Evolutionary conservation across 257 asterid genomes (phyloP).

Genomic region (Capsicum rhomboideum): DNA sequence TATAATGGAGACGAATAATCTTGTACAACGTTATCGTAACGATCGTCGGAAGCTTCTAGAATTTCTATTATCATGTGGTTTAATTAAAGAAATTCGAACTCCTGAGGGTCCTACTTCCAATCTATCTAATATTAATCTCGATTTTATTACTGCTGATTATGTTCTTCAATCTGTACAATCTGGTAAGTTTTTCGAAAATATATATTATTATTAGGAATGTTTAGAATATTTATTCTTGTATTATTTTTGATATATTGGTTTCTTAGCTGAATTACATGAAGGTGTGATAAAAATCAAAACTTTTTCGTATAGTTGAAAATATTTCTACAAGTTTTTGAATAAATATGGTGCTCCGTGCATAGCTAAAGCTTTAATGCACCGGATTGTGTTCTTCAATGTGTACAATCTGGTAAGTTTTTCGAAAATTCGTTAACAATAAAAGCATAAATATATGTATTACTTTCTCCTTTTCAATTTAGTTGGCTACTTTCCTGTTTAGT

Average conservation of each 20-base stretch:
- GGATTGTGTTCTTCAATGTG: no score
- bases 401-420: no score
- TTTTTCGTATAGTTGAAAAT: not conserved
- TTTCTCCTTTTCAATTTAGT: not conserved
- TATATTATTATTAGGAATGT: not conserved
- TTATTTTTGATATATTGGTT: not conserved
- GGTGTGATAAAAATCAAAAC: not conserved
- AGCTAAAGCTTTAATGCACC: no score
- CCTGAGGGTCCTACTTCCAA: conserved; percentile 44
- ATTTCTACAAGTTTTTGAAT: not conserved
- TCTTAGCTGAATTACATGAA: not conserved
- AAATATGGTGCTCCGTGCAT: no score
- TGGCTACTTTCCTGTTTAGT: not conserved
- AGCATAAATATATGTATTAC: no score
- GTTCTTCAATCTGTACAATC: conserved; percentile 68
- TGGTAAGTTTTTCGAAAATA: conserved; percentile 19
- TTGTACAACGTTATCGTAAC: conserved; percentile 54
- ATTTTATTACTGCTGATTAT: conserved; percentile 62
- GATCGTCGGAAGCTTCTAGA: conserved; percentile 97
- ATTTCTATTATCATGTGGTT: conserved; percentile 53
- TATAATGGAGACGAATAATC: conserved; percentile 17
- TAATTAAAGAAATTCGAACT: conserved; percentile 44
- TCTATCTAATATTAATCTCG: conserved; percentile 51
- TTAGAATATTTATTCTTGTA: not conserved
- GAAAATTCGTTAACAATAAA: no score